phyloP scores from a whole-genome alignment of 176 grass and related monocot species.

The Triticum aestivum region DNA sequence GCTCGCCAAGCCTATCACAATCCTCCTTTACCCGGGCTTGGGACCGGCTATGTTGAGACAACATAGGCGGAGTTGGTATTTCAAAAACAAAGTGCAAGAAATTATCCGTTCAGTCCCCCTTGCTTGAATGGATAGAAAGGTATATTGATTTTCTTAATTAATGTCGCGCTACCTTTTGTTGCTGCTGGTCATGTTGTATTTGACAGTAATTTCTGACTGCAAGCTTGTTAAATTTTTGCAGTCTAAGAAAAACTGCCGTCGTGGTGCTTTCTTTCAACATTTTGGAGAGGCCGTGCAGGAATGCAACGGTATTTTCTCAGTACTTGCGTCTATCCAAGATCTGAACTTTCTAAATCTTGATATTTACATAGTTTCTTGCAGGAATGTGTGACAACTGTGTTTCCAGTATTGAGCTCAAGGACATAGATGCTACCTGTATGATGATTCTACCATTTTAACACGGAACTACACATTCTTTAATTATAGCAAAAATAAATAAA shows the following conservation, averaged over 20 bases:
- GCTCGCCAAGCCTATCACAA: too few relatives aligned
- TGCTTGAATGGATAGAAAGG: neutral
- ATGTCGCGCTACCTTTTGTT: neutral
- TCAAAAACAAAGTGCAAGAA: neutral
- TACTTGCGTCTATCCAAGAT: constrained; percentile 2
- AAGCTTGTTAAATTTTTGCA: constrained; percentile 32
- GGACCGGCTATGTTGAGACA: too few relatives aligned
- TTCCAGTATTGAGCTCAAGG: constrained; percentile 44
- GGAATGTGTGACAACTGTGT: constrained; percentile 59
- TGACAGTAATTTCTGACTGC: constrained; percentile 8
- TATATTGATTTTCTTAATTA: neutral
- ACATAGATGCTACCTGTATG: constrained; percentile 49
- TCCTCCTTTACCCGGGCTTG: too few relatives aligned
- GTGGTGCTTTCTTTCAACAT: constrained; percentile 81
- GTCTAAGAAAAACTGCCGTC: constrained; percentile 76
- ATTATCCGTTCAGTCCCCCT: neutral
- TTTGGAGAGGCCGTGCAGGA: constrained; percentile 81
- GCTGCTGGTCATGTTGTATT: neutral
- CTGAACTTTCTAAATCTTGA: constrained; percentile 2
- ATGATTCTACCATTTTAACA: constrained; percentile 7
- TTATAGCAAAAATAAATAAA: neutral
- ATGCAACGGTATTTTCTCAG: constrained; percentile 64
- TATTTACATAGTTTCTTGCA: constrained; percentile 27
- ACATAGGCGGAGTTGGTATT: neutral
- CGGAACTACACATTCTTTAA: neutral